These are phyloP conservation scores for Galium porrigens DNA, from an alignment of 305 asterid genomes.

Conservation along the genomic window DNA sequence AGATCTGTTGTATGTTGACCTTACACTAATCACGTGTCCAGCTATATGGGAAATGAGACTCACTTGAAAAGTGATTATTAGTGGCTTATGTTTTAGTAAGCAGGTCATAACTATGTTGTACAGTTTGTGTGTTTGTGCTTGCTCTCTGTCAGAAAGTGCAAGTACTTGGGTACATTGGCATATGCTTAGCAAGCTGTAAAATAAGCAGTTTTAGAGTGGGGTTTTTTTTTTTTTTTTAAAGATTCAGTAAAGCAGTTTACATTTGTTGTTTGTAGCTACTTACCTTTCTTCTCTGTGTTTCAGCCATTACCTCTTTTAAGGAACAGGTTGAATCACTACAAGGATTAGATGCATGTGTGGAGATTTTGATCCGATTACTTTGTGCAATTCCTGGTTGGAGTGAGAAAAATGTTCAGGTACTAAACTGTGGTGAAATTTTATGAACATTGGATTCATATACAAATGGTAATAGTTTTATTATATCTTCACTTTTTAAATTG, in stretches of 20 bases:
- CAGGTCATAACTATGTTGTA: no score
- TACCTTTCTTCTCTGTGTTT: conserved; percentile 21
- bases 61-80: neutral
- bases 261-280: conserved; percentile 11
- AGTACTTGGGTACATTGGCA: neutral
- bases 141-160: neutral
- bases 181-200: conserved; percentile 9
- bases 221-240: neutral
- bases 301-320: conserved; percentile 85
- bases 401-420: conserved; percentile 98
- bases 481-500: conserved; percentile 1
- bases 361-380: conserved; percentile 73
- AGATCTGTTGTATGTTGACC: neutral
- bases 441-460: conserved; percentile 12
- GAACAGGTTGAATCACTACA: conserved; percentile 74
- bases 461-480: conserved; percentile 14
- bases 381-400: conserved; percentile 94
- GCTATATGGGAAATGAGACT: neutral
- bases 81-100: no score
- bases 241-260: neutral
- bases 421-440: conserved; percentile 7
- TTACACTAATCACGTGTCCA: neutral
- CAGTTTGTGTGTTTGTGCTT: neutral
- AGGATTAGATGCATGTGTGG: conserved; percentile 58
- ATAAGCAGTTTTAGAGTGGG: neutral